Percentiles rank a stretch among this genome's conserved stretches.
Evolutionary conservation across 2,329 filamentous ascomycete genomes (phyloP).

Genomic region (Monilinia fructigena): DNA sequence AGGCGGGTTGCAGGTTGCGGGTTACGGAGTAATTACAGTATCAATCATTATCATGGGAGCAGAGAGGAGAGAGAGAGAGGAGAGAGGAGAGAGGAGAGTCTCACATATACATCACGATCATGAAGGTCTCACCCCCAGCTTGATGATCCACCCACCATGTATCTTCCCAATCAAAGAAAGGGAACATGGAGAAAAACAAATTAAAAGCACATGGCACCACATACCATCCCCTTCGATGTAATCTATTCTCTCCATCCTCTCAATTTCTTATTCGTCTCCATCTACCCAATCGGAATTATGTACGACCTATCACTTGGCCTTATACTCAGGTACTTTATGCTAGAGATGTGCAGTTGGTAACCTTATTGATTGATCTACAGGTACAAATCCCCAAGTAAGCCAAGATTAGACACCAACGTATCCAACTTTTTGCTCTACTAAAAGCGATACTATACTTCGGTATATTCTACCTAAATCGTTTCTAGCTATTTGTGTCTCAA

Average conservation of each 20-base stretch:
- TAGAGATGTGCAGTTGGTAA: not conserved
- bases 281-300: not conserved
- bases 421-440: too few species aligned
- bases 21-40: too few species aligned
- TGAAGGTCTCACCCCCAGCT: too few species aligned
- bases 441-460: not conserved
- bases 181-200: too few species aligned
- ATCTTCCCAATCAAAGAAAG: too few species aligned
- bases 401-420: not conserved
- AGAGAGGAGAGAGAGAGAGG: too few species aligned
- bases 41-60: too few species aligned
- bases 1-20: too few species aligned
- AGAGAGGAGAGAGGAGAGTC: too few species aligned
- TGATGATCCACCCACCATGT: too few species aligned
- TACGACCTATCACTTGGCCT: not conserved
- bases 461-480: constrained; percentile 2
- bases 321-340: not conserved
- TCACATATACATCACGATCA: too few species aligned
- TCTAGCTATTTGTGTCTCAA: constrained; percentile 6
- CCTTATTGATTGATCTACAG: not conserved
- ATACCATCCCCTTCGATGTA: not conserved
- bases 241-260: not conserved
- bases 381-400: too few species aligned
- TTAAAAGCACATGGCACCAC: not conserved
- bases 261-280: not conserved